Base-by-base conservation (phyloP, 164 flowering plant species). In the Cinnamomum micranthum region DNA sequence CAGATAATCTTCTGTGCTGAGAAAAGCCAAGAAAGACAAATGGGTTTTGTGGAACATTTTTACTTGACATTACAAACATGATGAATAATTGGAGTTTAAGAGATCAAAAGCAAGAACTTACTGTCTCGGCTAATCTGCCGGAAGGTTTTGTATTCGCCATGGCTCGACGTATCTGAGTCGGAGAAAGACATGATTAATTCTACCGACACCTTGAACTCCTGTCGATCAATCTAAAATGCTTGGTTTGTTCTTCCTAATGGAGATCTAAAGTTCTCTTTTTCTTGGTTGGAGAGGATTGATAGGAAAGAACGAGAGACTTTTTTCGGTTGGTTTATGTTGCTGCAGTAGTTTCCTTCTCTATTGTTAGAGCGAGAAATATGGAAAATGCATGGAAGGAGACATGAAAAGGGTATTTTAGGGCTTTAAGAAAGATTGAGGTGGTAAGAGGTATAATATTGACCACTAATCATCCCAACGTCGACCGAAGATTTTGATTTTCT, bases 111-210 rank as follows among this genome's bases (percentile, higher is more conserved):
- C 2, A 25, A 50, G 63, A 63, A 78, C 90, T 81, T 78, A 95
- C 99, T 80, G 19, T 93, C 99, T 35, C 99, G 97, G 81, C 85
- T 88, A 78, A 88, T 85, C 84, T 91, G 94, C 28, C 87, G 79
- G 84, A 92, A 93, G 70, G 79, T 85, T 83, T 86, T 95, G 89
- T 90, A 90, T 4, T 95, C 86, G 35, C 82, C 85, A 3, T 81
- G 80, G 60, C 6, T 55, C 20, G 92, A 88, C 19, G 80, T 74
- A 71, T 83, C 83, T 24, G 79, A 76, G 55, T 81, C 85, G 41
- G 80, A 80, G 62, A 82, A 50, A 41, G 82, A 79, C 82, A 74
- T 79, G 75, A 69, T n/a, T n/a, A n/a, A n/a, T 79, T 63, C 25
- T 69, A 23, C 25, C 25, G 47, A 23, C 25, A 19, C 70, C 50